Evolutionary conservation across 2,329 filamentous ascomycete genomes (phyloP), one percentile per base, ranked within the genome.

Genomic region (Pseudogymnoascus sp.): DNA sequence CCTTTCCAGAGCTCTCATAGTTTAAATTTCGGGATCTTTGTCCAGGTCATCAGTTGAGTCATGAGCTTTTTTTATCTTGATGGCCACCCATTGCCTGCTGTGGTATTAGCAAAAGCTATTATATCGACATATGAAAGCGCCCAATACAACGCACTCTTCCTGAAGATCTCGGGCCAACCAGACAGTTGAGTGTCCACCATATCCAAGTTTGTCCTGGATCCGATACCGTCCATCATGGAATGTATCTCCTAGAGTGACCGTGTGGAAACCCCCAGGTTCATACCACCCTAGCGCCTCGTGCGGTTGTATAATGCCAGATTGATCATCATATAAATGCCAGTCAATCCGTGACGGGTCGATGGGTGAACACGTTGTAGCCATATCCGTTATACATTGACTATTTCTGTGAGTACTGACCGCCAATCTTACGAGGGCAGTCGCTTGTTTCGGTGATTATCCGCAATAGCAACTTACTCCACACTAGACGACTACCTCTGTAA

Each of bases 121-220:
- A 12, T n/a, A 23, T 16, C 8, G 14, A 12, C 14, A 49, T 8
- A 49, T 10, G 26, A 49, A 45, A 45, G 21, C 12, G 41, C 21
- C 21, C 14, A n/a, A 26, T 49, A 4, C 21, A 8, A 29, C 43
- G 4, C 23, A 49, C 43, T 58, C 3, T 19, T 19, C 31, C 6
- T 19, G n/a, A 10, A 16, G 2, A 43, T 78, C 76, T 21, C 61
- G 67, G n/a, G 74, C 72, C 52, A 77, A 71, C 74, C 74, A 78
- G 55, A 77, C 71, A 5, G 71, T 77, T 5, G 74, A 75, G 67
- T 74, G 76, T n/a, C 71, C 72, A 4, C 75, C 75, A 66, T 68
- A 71, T 2, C 74, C 75, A 12, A 78, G 69, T 63, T 78, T 77
- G 62, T 76, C 72, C 3, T 71, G 69, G 49, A 78, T 70, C 4